Evolutionary conservation across 345 rosid genomes (phyloP).

Genomic region (Carallia brachiata): DNA sequence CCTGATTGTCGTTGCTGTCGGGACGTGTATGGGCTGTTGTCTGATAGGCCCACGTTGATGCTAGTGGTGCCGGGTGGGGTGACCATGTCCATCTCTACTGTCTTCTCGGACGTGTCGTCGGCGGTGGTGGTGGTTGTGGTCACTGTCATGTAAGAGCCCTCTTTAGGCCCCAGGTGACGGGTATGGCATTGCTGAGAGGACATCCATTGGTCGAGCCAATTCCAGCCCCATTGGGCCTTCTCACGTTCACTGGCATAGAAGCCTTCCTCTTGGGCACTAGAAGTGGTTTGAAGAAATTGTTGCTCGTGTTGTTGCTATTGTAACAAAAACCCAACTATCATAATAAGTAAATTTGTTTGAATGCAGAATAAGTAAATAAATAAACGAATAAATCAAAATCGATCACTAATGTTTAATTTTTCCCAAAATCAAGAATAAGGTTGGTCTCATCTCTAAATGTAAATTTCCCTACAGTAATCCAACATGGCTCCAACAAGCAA

Average conservation of each 20-base stretch:
- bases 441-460: too few relatives aligned
- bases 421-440: too few relatives aligned
- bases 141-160: constrained; percentile 53
- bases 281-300: constrained; percentile 21
- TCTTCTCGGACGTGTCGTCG: constrained; percentile 77
- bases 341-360: too few relatives aligned
- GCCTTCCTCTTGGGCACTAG: constrained; percentile 37
- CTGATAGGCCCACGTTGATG: constrained; percentile 22
- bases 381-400: too few relatives aligned
- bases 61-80: constrained; percentile 34
- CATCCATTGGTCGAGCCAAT: constrained; percentile 96
- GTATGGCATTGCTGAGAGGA: constrained; percentile 50
- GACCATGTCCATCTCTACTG: constrained; percentile 67
- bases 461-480: too few relatives aligned
- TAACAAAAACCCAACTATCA: background rate
- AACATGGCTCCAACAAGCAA: too few relatives aligned
- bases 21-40: constrained; percentile 28
- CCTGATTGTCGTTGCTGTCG: constrained; percentile 40
- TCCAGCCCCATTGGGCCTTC: constrained; percentile 77
- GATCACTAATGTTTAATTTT: too few relatives aligned
- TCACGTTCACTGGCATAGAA: constrained; percentile 39
- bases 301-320: constrained; percentile 35
- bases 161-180: constrained; percentile 39
- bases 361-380: too few relatives aligned
- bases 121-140: constrained; percentile 12